A percentile compares a stretch with the other conserved stretches of the same genome.
phyloP scores from a whole-genome alignment of 805 yeast genomes.

The Metschnikowia anglica region DNA sequence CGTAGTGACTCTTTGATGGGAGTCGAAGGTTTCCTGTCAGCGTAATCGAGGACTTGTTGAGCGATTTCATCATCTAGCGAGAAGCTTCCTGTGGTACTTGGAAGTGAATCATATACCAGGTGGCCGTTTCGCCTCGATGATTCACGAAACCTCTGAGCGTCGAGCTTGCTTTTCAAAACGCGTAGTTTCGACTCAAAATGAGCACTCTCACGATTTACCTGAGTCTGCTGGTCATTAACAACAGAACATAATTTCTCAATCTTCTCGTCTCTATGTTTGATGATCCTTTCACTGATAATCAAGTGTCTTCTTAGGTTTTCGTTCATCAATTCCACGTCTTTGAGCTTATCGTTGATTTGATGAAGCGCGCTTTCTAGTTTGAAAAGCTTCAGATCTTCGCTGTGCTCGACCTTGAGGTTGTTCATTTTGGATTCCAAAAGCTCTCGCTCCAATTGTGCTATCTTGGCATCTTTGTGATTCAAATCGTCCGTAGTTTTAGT shows the following conservation, averaged over 20 bases:
- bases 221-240: conserved; percentile 49
- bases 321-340: conserved; percentile 64
- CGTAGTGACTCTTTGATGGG: conserved; percentile 2
- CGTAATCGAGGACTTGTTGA: conserved; percentile 1
- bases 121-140: conserved; percentile 14
- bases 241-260: conserved; percentile 53
- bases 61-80: conserved; percentile 6
- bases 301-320: conserved; percentile 55
- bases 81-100: conserved; percentile 7
- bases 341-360: conserved; percentile 56
- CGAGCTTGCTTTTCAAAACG: conserved; percentile 17
- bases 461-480: conserved; percentile 17
- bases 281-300: conserved; percentile 51
- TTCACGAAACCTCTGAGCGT: conserved; percentile 17
- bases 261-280: conserved; percentile 56
- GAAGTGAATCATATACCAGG: conserved; percentile 7
- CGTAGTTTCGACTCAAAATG: conserved; percentile 48
- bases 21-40: not conserved
- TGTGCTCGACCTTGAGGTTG: conserved; percentile 30
- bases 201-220: conserved; percentile 48
- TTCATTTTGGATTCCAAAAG: conserved; percentile 19
- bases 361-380: conserved; percentile 58
- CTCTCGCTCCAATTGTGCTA: conserved; percentile 20
- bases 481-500: conserved; percentile 13
- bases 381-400: conserved; percentile 49